These are phyloP conservation scores for Bathelium albidoporum DNA, from an alignment of 495 filamentous ascomycete species.

Conservation along the genomic window DNA sequence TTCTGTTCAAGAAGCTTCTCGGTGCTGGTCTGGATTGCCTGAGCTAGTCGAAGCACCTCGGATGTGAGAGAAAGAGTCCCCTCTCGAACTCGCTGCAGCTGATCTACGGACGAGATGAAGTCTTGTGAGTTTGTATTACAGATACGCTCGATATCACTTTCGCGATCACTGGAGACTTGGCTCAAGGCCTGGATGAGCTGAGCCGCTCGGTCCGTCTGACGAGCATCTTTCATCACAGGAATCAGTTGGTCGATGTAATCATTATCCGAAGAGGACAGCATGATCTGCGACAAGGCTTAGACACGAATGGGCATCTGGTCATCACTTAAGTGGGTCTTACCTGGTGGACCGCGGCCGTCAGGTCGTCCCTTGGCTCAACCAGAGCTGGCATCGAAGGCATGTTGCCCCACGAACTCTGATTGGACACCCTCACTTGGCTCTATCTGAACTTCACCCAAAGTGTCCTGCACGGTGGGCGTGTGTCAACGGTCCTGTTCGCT, in stretches of 20 bases:
- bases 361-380: conserved; percentile 28
- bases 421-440: too few relatives aligned
- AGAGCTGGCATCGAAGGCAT: conserved; percentile 19
- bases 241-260: conserved; percentile 95
- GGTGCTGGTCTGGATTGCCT: conserved; percentile 90
- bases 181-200: conserved; percentile 68
- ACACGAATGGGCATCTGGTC: not conserved
- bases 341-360: conserved; percentile 30
- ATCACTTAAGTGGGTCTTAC: conserved; percentile 16
- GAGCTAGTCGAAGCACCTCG: conserved; percentile 87
- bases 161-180: conserved; percentile 73
- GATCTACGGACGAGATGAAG: conserved; percentile 85
- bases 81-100: conserved; percentile 79
- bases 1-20: conserved; percentile 93
- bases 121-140: conserved; percentile 95
- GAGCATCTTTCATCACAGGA: conserved; percentile 82
- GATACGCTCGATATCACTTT: conserved; percentile 86
- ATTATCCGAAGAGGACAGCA: conserved; percentile 78
- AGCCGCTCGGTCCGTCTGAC: conserved; percentile 58
- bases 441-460: too few relatives aligned
- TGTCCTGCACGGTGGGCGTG: too few relatives aligned
- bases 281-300: conserved; percentile 53
- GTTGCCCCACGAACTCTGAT: too few relatives aligned
- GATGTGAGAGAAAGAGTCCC: conserved; percentile 76
- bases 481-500: not conserved